Conservation (phyloP, 2,329 filamentous ascomycete genomes). For the Orbilia brochopaga region DNA sequence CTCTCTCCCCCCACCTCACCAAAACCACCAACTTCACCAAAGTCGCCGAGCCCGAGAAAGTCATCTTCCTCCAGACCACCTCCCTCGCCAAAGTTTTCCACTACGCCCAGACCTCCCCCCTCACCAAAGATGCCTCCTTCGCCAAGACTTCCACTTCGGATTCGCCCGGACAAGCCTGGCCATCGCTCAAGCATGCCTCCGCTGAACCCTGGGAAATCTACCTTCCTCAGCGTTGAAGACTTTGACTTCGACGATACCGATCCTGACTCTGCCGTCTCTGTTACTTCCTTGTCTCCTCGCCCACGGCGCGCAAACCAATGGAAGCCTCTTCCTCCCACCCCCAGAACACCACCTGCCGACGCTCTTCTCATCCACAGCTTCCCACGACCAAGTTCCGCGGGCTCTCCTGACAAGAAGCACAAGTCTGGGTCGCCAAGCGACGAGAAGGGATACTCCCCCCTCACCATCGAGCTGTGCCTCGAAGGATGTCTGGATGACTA, state of each 20-base stretch:
- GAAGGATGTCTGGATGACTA: conserved; percentile 42
- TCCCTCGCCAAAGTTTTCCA: neutral
- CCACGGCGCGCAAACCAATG: conserved; percentile 41
- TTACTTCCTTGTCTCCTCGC: conserved; percentile 37
- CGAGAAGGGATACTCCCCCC: conserved; percentile 31
- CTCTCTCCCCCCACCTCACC: conserved; percentile 13
- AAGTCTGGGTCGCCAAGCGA: conserved; percentile 5
- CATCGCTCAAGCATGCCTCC: conserved; percentile 5
- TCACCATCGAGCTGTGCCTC: conserved; percentile 48
- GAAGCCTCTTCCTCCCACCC: conserved; percentile 49
- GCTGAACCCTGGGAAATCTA: conserved; percentile 18
- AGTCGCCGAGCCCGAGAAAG: neutral
- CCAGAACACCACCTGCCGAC: conserved; percentile 36
- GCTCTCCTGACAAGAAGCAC: conserved; percentile 15
- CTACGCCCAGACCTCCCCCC: neutral
- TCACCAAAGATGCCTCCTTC: conserved; percentile 6
- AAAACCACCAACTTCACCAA: conserved; percentile 1
- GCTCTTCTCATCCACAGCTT: conserved; percentile 30
- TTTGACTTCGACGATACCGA: conserved; percentile 43
- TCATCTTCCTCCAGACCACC: neutral
- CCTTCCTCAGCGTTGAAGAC: conserved; percentile 42
- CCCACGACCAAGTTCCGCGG: conserved; percentile 17
- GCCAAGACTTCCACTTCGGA: conserved; percentile 8
- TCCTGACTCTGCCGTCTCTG: conserved; percentile 30
- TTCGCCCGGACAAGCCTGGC: conserved; percentile 27